phyloP scores from a whole-genome alignment of 345 rosid species.

The Salix caprea region DNA sequence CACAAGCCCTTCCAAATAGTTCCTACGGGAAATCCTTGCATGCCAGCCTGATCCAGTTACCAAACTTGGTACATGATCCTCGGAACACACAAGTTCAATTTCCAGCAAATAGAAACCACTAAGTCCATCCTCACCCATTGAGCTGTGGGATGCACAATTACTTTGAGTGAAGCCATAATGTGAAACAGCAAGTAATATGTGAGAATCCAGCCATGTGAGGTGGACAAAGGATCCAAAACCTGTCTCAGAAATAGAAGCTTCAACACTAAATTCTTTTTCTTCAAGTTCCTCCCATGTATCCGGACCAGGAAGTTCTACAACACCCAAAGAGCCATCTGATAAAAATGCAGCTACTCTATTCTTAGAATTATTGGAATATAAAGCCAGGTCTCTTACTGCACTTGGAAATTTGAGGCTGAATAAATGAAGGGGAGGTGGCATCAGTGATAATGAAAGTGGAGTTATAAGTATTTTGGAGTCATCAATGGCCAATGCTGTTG shows the following conservation, averaged over 20 bases:
- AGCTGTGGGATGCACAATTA: constrained; percentile 26
- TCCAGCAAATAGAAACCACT: constrained; percentile 66
- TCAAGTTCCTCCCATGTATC: constrained; percentile 78
- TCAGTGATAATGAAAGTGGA: constrained; percentile 68
- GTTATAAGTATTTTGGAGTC: constrained; percentile 67
- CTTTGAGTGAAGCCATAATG: constrained; percentile 45
- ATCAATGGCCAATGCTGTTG: constrained; percentile 80
- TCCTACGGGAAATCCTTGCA: constrained; percentile 41
- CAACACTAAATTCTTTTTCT: constrained; percentile 59
- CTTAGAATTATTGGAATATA: constrained; percentile 54
- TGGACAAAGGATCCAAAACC: constrained; percentile 58
- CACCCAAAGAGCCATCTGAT: constrained; percentile 68
- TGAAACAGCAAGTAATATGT: constrained; percentile 70
- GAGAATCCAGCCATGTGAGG: constrained; percentile 72
- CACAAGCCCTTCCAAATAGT: constrained; percentile 47
- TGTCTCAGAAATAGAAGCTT: constrained; percentile 47
- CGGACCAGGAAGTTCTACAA: constrained; percentile 67
- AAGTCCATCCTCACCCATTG: constrained; percentile 36
- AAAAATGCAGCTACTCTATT: constrained; percentile 60
- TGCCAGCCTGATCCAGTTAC: constrained; percentile 75
- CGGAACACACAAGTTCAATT: constrained; percentile 63
- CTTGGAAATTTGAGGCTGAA: constrained; percentile 68
- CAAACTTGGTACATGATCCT: constrained; percentile 54
- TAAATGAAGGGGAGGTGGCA: constrained; percentile 87
- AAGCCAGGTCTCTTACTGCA: constrained; percentile 60